Conservation (phyloP, 1,284 basidiomycete species). For the Austroboletus niveus region DNA sequence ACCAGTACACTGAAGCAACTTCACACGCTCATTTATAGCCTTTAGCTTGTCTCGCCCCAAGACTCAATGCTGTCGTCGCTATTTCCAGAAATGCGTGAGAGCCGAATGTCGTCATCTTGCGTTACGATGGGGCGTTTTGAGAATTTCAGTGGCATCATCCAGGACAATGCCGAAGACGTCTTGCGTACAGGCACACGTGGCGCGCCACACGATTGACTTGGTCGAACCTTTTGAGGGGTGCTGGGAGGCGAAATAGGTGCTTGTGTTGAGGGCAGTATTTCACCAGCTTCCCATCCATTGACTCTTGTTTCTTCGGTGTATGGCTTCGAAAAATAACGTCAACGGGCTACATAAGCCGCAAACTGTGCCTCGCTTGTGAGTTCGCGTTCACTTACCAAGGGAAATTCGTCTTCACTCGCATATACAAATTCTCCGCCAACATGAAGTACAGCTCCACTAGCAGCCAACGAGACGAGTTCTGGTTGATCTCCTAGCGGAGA, state of each 20-base stretch:
- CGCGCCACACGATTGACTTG: slow-evolving; percentile 10
- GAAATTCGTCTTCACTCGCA: slow-evolving; percentile 3
- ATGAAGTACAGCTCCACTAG: slow-evolving; percentile 10
- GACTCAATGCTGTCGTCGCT: slow-evolving; percentile 52
- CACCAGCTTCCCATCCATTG: not conserved
- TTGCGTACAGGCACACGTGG: slow-evolving; percentile 14
- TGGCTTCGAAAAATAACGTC: slow-evolving; percentile 13
- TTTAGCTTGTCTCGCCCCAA: slow-evolving; percentile 36
- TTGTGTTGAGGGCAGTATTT: slow-evolving; percentile 21
- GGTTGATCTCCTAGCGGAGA: slow-evolving; percentile 42
- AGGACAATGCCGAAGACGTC: slow-evolving; percentile 24
- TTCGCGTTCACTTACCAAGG: slow-evolving; percentile 20
- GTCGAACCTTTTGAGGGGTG: slow-evolving; percentile 26
- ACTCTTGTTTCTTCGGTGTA: not conserved
- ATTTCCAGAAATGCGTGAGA: slow-evolving; percentile 36
- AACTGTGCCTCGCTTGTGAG: slow-evolving; percentile 3
- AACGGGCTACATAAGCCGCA: slow-evolving; percentile 1
- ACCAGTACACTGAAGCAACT: slow-evolving; percentile 8
- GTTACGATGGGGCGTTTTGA: slow-evolving; percentile 6
- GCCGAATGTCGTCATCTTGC: slow-evolving; percentile 11
- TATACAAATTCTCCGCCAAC: slow-evolving; percentile 14
- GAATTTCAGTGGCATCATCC: slow-evolving; percentile 23
- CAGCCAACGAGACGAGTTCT: slow-evolving; percentile 6
- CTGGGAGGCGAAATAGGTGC: slow-evolving; percentile 21
- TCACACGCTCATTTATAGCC: not conserved